Evolutionary conservation across 306 rosid genomes (phyloP).

Genomic region (Citrullus amarus): DNA sequence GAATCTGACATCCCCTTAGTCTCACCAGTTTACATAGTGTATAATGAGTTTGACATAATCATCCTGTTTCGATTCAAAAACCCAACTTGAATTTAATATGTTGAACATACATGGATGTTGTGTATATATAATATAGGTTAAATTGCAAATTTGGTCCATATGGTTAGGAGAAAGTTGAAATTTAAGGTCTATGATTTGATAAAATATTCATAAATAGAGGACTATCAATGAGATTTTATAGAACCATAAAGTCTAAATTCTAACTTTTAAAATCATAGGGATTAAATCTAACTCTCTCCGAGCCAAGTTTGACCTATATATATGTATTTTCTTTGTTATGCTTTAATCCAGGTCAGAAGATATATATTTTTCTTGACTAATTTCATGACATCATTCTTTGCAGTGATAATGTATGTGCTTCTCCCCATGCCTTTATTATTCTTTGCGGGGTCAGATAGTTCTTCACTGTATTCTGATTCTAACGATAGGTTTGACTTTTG

Average conservation of each 20-base stretch:
- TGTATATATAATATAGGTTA: not conserved
- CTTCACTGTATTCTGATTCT: constrained; percentile 44
- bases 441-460: constrained; percentile 52
- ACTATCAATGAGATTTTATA: no score
- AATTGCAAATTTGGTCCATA: no score
- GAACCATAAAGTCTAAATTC: no score
- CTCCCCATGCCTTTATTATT: constrained; percentile 84
- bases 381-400: constrained; percentile 24
- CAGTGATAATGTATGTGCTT: constrained; percentile 68
- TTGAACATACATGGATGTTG: not conserved
- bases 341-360: not conserved
- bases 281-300: no score
- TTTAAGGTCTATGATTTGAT: no score
- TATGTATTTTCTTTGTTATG: not conserved
- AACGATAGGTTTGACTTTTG: constrained; percentile 8
- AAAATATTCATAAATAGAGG: no score
- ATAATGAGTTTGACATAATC: not conserved
- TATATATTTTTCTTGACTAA: not conserved
- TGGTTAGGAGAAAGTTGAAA: no score
- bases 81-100: not conserved
- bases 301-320: no score
- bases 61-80: not conserved
- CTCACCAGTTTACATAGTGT: not conserved
- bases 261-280: no score
- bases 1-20: not conserved